Evolutionary conservation across 2,329 filamentous ascomycete species (phyloP), one percentile per base, ranked within the genome.

Genomic region (Scopulariopsis brevicaulis): DNA sequence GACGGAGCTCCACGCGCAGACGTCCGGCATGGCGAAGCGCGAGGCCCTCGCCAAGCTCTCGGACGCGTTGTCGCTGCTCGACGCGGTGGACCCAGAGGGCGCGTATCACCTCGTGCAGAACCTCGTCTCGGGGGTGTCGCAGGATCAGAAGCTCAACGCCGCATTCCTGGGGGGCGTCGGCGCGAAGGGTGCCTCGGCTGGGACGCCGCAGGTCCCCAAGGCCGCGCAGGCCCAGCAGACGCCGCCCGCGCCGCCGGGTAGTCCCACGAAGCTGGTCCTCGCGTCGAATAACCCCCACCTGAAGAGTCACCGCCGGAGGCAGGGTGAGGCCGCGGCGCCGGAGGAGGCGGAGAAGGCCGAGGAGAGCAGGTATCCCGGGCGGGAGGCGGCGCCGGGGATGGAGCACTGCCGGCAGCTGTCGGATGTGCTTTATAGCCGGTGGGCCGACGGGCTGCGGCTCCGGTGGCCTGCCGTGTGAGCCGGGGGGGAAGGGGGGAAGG

Each of bases 381-480:
- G 78, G 46, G 74, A 79, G 56, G 67, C 79, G 1, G 72, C 73
- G 53, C 80, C 84, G 1, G 93, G 91, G 2, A 93, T 96, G 89
- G 92, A 96, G 71, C 93, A 96, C 71, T 89, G 87, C 63, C 90
- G 90, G 67, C 84, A 96, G 68, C 78, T 97, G 43, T 90, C 89
- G 1, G 91, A 96, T 69, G 89, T 96, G 22, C 80, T 99, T 22
- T 97, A 96, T 72, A 84, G 86, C 18, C 83, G 93, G 51, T 99
- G 94, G 94, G 84, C 86, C 2, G 89, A 95, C 59, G 91, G 90
- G 1, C 74, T 97, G 65, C 84, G 85, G 62, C 79, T 82, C 58
- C 78, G 87, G 58, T 92, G 87, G 87, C 78, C 79, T 2, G 74
- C 73, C 4, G 62, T 73, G 20, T 74, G 59, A 66, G 50, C 20